These are phyloP conservation scores for Aspergillus kassunensis DNA, from an alignment of 495 filamentous ascomycete species.

Conservation along the genomic window DNA sequence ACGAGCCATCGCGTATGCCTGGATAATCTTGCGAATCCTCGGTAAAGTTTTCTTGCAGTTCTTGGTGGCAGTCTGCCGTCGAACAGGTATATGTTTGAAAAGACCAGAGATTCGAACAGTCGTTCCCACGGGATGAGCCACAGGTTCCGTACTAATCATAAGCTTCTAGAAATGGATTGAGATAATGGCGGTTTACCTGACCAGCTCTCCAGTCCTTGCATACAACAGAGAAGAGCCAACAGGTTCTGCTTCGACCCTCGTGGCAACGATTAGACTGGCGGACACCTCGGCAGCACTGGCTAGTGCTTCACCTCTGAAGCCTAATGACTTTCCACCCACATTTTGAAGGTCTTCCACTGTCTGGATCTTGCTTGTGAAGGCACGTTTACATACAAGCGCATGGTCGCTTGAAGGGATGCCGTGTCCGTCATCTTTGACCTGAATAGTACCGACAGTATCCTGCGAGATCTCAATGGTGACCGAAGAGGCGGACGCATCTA, in stretches of 20 bases:
- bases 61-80: conserved; percentile 62
- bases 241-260: conserved; percentile 65
- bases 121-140: conserved; percentile 72
- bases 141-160: conserved; percentile 36
- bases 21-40: conserved; percentile 63
- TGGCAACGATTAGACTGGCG: conserved; percentile 60
- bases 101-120: conserved; percentile 66
- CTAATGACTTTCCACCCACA: conserved; percentile 64
- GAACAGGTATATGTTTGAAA: conserved; percentile 69
- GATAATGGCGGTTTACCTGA: conserved; percentile 26
- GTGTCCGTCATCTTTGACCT: conserved; percentile 85
- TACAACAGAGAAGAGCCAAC: conserved; percentile 55
- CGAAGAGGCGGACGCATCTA: conserved; percentile 75
- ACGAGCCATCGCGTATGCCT: conserved; percentile 72
- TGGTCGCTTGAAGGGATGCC: conserved; percentile 75
- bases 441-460: conserved; percentile 78
- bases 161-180: not conserved
- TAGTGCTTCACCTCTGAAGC: conserved; percentile 85
- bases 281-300: conserved; percentile 72
- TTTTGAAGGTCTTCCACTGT: conserved; percentile 64
- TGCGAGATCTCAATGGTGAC: conserved; percentile 68
- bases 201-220: conserved; percentile 47
- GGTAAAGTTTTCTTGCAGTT: conserved; percentile 55
- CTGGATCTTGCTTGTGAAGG: conserved; percentile 84
- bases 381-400: conserved; percentile 59